These are phyloP conservation scores for Uronychia binucleata DNA, from an alignment of 73 alveolate species.

Conservation along the genomic window DNA sequence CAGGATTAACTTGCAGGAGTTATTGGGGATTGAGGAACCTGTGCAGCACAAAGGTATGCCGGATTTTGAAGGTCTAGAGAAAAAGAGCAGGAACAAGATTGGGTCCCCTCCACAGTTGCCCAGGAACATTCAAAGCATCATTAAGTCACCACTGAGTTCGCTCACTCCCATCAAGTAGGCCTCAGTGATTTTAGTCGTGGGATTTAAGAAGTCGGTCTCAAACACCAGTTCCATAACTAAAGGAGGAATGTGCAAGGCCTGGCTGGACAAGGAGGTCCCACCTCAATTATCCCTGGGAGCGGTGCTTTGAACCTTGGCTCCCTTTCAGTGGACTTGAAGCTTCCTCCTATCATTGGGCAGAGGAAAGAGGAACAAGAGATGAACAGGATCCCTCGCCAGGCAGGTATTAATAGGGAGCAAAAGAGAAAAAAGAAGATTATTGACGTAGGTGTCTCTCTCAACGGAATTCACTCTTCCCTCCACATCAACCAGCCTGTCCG, in stretches of 20 bases:
- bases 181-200: neutral
- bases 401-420: too few relatives aligned
- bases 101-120: neutral
- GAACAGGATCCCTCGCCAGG: too few relatives aligned
- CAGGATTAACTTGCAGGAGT: neutral
- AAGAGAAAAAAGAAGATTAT: too few relatives aligned
- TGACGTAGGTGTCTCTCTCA: too few relatives aligned
- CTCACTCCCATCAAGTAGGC: neutral
- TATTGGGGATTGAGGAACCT: neutral
- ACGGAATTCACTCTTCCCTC: neutral
- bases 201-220: neutral
- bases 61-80: neutral
- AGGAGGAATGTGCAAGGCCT: neutral
- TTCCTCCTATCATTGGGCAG: neutral
- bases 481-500: neutral
- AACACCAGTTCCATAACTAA: too few relatives aligned
- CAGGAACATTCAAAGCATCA: neutral
- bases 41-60: neutral
- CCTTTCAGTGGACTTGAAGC: neutral
- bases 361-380: neutral
- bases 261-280: neutral
- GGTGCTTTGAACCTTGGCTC: neutral
- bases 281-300: neutral
- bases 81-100: neutral
- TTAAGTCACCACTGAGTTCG: neutral